Evolutionary conservation across 495 filamentous ascomycete species (phyloP).

Genomic region (Mytilinidion resinicola): DNA sequence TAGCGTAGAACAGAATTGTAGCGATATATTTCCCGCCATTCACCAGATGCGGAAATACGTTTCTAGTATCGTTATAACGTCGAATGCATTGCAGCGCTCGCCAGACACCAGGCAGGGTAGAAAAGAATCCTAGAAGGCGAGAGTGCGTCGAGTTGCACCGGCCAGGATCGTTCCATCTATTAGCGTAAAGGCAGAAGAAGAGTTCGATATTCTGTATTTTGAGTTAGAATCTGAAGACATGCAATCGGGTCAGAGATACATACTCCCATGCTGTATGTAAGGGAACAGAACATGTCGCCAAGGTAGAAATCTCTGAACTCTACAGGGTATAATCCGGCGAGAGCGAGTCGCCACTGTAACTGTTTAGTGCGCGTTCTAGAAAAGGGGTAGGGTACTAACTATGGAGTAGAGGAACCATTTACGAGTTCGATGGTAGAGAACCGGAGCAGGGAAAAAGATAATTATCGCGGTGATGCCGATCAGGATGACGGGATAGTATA

Average conservation of each 20-base stretch:
- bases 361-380: neutral
- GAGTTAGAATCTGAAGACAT: constrained; percentile 26
- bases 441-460: constrained; percentile 66
- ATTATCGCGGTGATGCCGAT: constrained; percentile 58
- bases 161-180: constrained; percentile 60
- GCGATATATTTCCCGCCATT: constrained; percentile 90
- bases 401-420: constrained; percentile 80
- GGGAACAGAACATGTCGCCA: constrained; percentile 94
- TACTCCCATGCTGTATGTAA: constrained; percentile 83
- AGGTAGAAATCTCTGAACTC: constrained; percentile 98
- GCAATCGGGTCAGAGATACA: constrained; percentile 34
- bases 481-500: constrained; percentile 85
- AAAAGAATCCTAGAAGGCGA: constrained; percentile 77
- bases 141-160: constrained; percentile 85
- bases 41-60: constrained; percentile 84
- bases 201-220: constrained; percentile 67
- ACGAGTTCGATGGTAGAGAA: constrained; percentile 69
- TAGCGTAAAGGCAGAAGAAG: constrained; percentile 89
- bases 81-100: constrained; percentile 84
- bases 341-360: constrained; percentile 68
- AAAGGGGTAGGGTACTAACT: constrained; percentile 44
- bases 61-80: constrained; percentile 79
- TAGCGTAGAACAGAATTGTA: constrained; percentile 72
- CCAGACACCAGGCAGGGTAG: constrained; percentile 77
- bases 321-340: constrained; percentile 83